Conservation (phyloP, 2,329 filamentous ascomycete species). For the Exophiala oligosperma region DNA sequence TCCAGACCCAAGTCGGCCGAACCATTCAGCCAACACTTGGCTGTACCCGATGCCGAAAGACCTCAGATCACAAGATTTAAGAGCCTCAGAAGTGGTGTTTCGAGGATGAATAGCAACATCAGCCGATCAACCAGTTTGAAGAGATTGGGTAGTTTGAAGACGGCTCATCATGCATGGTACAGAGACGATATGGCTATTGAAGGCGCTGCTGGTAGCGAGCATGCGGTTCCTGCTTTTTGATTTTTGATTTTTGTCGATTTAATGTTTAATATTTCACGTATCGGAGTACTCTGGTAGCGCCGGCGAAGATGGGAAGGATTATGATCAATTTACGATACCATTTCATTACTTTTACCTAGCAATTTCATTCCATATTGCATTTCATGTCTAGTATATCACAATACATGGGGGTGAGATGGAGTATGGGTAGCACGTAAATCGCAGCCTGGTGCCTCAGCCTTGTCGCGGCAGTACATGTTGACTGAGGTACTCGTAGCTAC, state of each 20-base stretch:
- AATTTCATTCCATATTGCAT: too few relatives aligned
- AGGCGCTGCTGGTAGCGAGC: slow-evolving; percentile 18
- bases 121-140: slow-evolving; percentile 90
- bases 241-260: background rate
- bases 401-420: too few relatives aligned
- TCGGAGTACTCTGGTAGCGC: background rate
- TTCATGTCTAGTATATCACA: too few relatives aligned
- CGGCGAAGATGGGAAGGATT: background rate
- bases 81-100: slow-evolving; percentile 27
- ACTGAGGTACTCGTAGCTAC: too few relatives aligned
- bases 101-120: slow-evolving; percentile 48
- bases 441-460: too few relatives aligned
- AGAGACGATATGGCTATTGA: slow-evolving; percentile 27
- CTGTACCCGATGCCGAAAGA: slow-evolving; percentile 14
- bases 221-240: slow-evolving; percentile 24
- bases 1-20: slow-evolving; percentile 13
- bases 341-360: background rate
- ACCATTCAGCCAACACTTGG: slow-evolving; percentile 12
- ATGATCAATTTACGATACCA: slow-evolving; percentile 15
- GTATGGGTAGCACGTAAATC: too few relatives aligned
- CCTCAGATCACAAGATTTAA: slow-evolving; percentile 30
- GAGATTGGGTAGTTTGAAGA: slow-evolving; percentile 67
- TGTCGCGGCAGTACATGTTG: too few relatives aligned
- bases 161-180: slow-evolving; percentile 28
- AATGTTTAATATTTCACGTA: background rate